Percentiles rank a stretch among this genome's conserved stretches.
These are phyloP conservation scores for Lolium perenne DNA, from an alignment of 176 grass and related monocot genomes.

Conservation along the genomic window DNA sequence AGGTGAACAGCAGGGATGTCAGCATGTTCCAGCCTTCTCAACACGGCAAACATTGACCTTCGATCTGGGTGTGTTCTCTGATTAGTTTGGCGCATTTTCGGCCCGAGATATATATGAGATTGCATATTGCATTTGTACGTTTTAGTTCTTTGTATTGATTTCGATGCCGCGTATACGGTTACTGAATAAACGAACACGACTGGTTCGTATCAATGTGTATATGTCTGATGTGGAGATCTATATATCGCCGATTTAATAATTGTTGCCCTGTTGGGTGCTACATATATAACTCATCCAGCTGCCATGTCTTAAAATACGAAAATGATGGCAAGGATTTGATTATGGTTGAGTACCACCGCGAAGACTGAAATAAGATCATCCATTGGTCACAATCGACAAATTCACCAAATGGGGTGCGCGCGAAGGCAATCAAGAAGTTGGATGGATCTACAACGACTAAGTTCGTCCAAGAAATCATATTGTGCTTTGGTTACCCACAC, in stretches of 20 bases:
- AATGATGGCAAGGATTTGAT: neutral
- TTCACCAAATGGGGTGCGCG: too few relatives aligned
- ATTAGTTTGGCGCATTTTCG: neutral
- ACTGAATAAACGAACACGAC: too few relatives aligned
- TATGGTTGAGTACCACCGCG: neutral
- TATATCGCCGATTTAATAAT: neutral
- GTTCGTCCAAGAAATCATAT: too few relatives aligned
- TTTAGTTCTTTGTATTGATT: too few relatives aligned
- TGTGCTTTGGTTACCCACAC: too few relatives aligned
- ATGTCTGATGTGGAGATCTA: neutral
- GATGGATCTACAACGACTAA: too few relatives aligned
- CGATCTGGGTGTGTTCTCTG: neutral
- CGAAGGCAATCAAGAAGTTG: too few relatives aligned
- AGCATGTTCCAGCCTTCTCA: slow-evolving; percentile 44
- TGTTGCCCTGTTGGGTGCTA: neutral
- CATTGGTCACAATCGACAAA: too few relatives aligned
- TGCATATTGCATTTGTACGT: neutral
- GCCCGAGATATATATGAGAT: neutral
- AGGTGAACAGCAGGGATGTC: slow-evolving; percentile 50
- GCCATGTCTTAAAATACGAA: neutral
- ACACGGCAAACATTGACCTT: neutral
- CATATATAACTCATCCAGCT: neutral
- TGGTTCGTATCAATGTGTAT: neutral
- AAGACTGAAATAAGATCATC: too few relatives aligned
- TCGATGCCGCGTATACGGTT: too few relatives aligned